Base-by-base conservation (phyloP, 306 rosid species). In the Vigna hirtella region DNA sequence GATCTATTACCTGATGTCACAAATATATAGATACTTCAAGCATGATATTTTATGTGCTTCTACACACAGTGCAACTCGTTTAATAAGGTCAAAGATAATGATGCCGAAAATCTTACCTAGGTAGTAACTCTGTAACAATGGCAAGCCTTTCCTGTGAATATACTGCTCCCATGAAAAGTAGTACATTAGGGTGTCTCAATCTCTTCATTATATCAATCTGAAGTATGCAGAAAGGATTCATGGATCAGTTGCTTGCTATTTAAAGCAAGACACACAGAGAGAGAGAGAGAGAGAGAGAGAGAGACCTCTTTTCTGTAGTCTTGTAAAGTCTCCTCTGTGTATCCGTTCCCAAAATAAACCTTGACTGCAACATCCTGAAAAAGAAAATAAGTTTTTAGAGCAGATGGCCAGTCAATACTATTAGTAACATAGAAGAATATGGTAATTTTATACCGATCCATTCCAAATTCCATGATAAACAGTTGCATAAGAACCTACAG, bases 121-220 rank as follows among this genome's bases (percentile, higher is more conserved):
- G 96, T 62, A 93, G 68, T 63, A 88, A 84, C 85, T 90, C 96
- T 50, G 94, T 91, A 76, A 91, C 93, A 43, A 89, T 90, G 74
- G 96, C 89, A 70, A 88, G 91, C 69, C 85, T 79, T 84, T 88
- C 88, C 57, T 20, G 91, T 45, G 96, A 82, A 81, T 79, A 91
- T 50, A 89, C 89, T 38, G 96, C 96, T 79, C 98, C 98, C 94
- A 93, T 86, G 80, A 90, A 93, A 66, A 93, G 79, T 82, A 93
- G 74, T 18, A 91, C 94, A 84, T 93, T 91, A 52, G 98, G 96
- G 83, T 91, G 98, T 72, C 98, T 85, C 80, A 88, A 79, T 83
- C 93, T 88, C 88, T 88, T 90, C 98, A 89, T 91, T 86, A 93
- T 93, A 85, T 85, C 85, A 86, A 91, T 85, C 94, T 93, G 82